Conservation (phyloP, 768 basidiomycete genomes). For the Amanita polypyramis region DNA sequence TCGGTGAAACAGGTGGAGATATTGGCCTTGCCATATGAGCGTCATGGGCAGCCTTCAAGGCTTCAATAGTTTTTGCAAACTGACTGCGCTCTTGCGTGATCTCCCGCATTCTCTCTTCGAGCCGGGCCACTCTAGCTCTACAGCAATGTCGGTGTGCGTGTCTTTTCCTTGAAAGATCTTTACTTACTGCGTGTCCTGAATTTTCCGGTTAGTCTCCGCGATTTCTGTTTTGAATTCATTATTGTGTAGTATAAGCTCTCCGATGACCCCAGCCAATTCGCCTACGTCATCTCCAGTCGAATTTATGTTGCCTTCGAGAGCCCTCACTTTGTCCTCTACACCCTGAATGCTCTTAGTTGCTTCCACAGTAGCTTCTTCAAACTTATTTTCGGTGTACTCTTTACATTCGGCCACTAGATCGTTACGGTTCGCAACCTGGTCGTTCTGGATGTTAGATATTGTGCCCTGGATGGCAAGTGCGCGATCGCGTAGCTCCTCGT, state of each 20-base stretch:
- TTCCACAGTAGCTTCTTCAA: constrained; percentile 11
- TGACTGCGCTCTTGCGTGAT: constrained; percentile 10
- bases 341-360: neutral
- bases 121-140: neutral
- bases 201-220: neutral
- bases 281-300: constrained; percentile 13
- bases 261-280: constrained; percentile 14
- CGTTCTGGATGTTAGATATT: constrained; percentile 15
- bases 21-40: constrained; percentile 13
- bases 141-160: neutral
- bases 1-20: constrained; percentile 11
- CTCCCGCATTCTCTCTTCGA: constrained; percentile 11
- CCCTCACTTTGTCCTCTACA: constrained; percentile 6
- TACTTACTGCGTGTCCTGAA: neutral
- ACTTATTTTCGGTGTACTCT: constrained; percentile 12
- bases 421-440: constrained; percentile 12
- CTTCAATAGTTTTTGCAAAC: constrained; percentile 13
- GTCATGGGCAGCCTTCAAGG: constrained; percentile 17
- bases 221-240: neutral
- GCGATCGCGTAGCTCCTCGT: constrained; percentile 12
- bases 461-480: neutral
- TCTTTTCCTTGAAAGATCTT: neutral
- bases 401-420: constrained; percentile 14
- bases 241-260: constrained; percentile 4
- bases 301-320: constrained; percentile 11